phyloP scores from a whole-genome alignment of 2,329 filamentous ascomycete species.

The Talaromyces atroroseus region DNA sequence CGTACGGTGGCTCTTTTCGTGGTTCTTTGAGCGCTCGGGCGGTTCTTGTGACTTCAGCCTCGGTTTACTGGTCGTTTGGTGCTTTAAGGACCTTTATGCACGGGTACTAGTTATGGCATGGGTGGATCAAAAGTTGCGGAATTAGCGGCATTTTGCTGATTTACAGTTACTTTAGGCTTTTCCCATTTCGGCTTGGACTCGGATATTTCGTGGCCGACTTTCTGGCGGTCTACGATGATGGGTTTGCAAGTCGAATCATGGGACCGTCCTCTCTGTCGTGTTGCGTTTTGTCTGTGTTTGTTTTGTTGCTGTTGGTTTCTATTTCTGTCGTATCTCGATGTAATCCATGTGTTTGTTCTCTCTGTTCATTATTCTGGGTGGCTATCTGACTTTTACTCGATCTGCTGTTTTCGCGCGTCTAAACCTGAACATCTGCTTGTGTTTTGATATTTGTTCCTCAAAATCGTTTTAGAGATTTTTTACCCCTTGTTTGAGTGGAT shows the following conservation, averaged over 20 bases:
- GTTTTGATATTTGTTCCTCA: constrained; percentile 9
- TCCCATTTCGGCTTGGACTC: neutral
- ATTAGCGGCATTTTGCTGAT: constrained; percentile 15
- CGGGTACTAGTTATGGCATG: constrained; percentile 15
- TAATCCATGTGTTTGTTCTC: constrained; percentile 10
- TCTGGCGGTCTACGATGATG: neutral
- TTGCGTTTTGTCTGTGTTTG: constrained; percentile 8
- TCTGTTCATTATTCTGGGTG: constrained; percentile 17
- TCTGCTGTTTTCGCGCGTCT: neutral
- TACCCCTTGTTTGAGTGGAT: constrained; percentile 23
- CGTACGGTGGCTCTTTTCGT: constrained; percentile 14
- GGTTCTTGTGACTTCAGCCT: constrained; percentile 15
- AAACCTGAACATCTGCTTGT: neutral
- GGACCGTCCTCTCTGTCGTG: neutral
- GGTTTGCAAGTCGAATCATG: neutral
- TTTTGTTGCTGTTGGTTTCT: constrained; percentile 4
- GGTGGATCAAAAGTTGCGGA: constrained; percentile 14
- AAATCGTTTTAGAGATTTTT: constrained; percentile 11
- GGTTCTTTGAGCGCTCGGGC: constrained; percentile 14
- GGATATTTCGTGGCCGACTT: neutral
- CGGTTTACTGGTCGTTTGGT: constrained; percentile 12
- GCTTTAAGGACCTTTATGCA: constrained; percentile 14
- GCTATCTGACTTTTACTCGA: constrained; percentile 21
- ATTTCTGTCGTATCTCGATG: constrained; percentile 9
- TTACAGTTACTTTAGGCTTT: constrained; percentile 10